A percentile compares a stretch with the other conserved stretches of the same genome.
These are phyloP conservation scores for Hsuehochloa calcarea DNA, from an alignment of 176 grass and related monocot species.

Conservation along the genomic window DNA sequence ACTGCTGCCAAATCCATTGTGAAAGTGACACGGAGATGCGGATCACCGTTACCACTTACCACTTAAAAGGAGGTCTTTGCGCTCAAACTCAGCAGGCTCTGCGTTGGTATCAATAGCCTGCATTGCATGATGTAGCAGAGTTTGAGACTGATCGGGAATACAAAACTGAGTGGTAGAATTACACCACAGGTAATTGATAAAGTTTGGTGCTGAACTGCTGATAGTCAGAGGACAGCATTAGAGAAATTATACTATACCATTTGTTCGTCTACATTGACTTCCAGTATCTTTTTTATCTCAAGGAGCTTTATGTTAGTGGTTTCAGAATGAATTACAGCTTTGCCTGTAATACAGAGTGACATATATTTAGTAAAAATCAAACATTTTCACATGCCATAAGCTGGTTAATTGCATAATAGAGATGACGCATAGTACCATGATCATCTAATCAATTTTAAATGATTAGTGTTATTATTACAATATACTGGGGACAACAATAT, in stretches of 20 bases:
- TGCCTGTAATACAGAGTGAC: conserved; percentile 55
- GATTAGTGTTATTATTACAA: background rate
- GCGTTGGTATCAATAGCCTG: conserved; percentile 57
- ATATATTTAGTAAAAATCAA: background rate
- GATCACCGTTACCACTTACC: conserved; percentile 29
- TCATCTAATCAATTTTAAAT: background rate
- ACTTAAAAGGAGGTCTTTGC: conserved; percentile 28
- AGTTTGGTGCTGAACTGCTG: background rate
- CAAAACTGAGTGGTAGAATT: background rate
- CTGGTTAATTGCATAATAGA: background rate
- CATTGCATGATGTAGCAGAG: conserved; percentile 27
- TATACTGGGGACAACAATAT: background rate
- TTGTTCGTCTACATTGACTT: conserved; percentile 42
- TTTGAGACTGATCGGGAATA: background rate
- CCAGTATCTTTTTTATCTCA: conserved; percentile 72
- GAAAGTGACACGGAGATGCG: background rate
- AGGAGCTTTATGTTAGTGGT: conserved; percentile 70
- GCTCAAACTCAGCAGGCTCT: conserved; percentile 50
- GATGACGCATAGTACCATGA: background rate
- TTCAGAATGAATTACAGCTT: conserved; percentile 87
- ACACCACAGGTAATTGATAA: background rate
- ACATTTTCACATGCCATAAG: background rate
- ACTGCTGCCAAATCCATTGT: conserved; percentile 1
- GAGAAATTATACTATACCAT: conserved; percentile 35
- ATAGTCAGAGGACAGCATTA: background rate